These are phyloP conservation scores for Albifimbria verrucaria DNA, from an alignment of 2,329 filamentous ascomycete species.

Conservation along the genomic window DNA sequence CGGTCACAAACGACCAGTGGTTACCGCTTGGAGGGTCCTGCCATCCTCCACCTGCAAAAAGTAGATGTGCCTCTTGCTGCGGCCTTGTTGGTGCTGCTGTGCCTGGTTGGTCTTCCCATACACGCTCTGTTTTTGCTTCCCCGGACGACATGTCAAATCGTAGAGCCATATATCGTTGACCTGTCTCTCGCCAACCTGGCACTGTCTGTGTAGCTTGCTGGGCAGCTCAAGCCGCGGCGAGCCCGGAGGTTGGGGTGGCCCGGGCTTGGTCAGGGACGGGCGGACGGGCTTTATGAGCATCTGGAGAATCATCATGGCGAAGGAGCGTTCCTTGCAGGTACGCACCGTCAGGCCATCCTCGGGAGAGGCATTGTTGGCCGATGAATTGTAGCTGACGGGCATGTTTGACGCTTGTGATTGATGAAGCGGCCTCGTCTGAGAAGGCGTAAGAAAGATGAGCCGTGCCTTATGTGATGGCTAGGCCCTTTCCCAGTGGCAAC, in stretches of 20 bases:
- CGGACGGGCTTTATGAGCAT: slow-evolving; percentile 11
- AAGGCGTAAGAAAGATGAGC: no score
- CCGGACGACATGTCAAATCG: slow-evolving; percentile 10
- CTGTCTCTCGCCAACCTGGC: slow-evolving; percentile 12
- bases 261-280: slow-evolving; percentile 8
- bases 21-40: slow-evolving; percentile 44
- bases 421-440: no score
- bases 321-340: background rate
- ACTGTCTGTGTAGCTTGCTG: slow-evolving; percentile 8
- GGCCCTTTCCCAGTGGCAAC: no score
- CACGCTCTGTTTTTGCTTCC: background rate
- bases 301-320: slow-evolving; percentile 7
- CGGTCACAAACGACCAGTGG: slow-evolving; percentile 49
- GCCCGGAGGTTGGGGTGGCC: slow-evolving; percentile 4
- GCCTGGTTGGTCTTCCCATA: background rate
- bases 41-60: slow-evolving; percentile 56
- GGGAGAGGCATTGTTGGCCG: background rate
- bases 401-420: background rate
- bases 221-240: slow-evolving; percentile 12
- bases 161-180: slow-evolving; percentile 24
- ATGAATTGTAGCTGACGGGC: background rate
- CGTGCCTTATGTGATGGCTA: no score
- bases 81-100: background rate
- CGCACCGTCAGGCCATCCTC: background rate
- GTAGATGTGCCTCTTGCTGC: slow-evolving; percentile 30